phyloP scores from a whole-genome alignment of 176 grass and related monocot genomes.

The Musa itinerans region DNA sequence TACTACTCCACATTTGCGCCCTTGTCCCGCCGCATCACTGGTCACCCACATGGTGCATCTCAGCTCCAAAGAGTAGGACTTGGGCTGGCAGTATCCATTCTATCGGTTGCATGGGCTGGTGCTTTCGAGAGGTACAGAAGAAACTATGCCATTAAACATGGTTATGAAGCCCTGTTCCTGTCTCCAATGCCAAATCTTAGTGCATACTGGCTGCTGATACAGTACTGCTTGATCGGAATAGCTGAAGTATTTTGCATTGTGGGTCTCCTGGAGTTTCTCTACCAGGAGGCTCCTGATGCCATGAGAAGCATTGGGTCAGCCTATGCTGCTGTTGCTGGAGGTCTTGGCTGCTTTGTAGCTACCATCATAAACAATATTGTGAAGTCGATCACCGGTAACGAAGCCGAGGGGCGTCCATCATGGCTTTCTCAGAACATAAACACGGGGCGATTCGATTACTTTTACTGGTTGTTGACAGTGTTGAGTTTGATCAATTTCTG shows the following conservation, averaged over 20 bases:
- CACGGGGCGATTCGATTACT: conserved; percentile 58
- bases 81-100: conserved; percentile 53
- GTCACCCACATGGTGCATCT: conserved; percentile 78
- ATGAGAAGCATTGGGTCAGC: conserved; percentile 77
- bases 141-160: conserved; percentile 56
- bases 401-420: conserved; percentile 18
- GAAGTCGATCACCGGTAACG: conserved; percentile 51
- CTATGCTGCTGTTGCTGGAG: conserved; percentile 83
- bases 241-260: conserved; percentile 95
- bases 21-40: conserved; percentile 55
- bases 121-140: conserved; percentile 73
- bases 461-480: conserved; percentile 75
- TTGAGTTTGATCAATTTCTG: conserved; percentile 63
- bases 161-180: conserved; percentile 49
- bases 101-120: conserved; percentile 80
- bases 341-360: conserved; percentile 74
- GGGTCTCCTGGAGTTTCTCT: conserved; percentile 80
- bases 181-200: conserved; percentile 70
- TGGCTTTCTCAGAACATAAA: conserved; percentile 97
- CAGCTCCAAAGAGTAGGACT: conserved; percentile 84
- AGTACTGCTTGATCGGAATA: conserved; percentile 82
- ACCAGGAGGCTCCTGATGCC: conserved; percentile 97
- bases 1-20: conserved; percentile 76
- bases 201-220: conserved; percentile 90
- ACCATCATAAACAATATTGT: conserved; percentile 68